A percentile compares a stretch with the other conserved stretches of the same genome.
Conservation (phyloP, 2,329 filamentous ascomycete species). For the Scedosporium minutisporum region DNA sequence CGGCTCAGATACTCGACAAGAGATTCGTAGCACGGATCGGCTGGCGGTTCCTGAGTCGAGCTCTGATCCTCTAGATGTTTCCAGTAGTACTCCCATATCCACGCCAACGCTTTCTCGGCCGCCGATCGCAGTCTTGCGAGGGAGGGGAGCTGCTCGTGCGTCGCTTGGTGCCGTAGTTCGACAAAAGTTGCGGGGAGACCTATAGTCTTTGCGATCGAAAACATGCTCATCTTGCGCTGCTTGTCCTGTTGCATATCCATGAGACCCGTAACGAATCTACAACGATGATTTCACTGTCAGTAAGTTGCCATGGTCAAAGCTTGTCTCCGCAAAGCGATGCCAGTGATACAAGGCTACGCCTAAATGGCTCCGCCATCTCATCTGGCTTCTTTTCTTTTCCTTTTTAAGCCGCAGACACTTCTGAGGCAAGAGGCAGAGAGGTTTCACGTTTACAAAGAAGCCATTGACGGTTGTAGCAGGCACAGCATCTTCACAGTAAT, state of each 20-base stretch:
- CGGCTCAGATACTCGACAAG: not conserved
- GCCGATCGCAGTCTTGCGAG: slow-evolving; percentile 63
- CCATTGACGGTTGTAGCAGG: not conserved
- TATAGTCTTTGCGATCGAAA: slow-evolving; percentile 57
- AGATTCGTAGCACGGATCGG: slow-evolving; percentile 2
- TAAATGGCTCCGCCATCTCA: too few relatives aligned
- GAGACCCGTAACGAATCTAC: slow-evolving; percentile 70
- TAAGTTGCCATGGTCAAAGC: too few relatives aligned
- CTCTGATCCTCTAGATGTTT: slow-evolving; percentile 27
- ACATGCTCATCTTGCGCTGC: slow-evolving; percentile 62
- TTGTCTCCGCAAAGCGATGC: too few relatives aligned
- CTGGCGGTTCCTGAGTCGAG: slow-evolving; percentile 2
- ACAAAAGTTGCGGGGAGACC: slow-evolving; percentile 71
- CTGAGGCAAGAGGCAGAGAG: too few relatives aligned
- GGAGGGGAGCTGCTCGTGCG: slow-evolving; percentile 77
- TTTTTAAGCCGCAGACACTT: too few relatives aligned
- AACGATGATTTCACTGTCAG: not conserved
- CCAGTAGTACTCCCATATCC: slow-evolving; percentile 93
- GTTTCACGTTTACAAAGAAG: not conserved
- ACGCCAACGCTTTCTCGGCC: slow-evolving; percentile 60
- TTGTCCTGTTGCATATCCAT: slow-evolving; percentile 64
- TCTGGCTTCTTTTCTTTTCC: too few relatives aligned
- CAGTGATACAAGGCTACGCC: too few relatives aligned
- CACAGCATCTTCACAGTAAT: not conserved
- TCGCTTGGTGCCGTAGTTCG: slow-evolving; percentile 80